phyloP scores from a whole-genome alignment of 2,329 filamentous ascomycete species.

The Penicillium aurantiogriseum region DNA sequence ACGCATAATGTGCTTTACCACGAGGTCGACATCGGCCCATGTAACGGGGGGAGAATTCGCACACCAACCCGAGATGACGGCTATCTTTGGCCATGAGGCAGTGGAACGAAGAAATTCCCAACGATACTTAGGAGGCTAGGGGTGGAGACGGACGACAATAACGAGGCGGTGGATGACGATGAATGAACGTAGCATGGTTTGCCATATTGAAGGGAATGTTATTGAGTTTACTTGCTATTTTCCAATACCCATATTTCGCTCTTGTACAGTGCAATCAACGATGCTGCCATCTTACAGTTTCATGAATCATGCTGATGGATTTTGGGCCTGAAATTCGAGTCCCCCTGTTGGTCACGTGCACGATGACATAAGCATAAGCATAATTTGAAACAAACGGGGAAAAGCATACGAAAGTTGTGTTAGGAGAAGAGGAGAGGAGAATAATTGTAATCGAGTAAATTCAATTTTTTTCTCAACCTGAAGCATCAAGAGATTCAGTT shows the following conservation, averaged over 20 bases:
- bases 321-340: slow-evolving; percentile 4
- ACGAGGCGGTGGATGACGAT: not conserved
- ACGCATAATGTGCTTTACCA: not conserved
- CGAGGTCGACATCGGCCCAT: not conserved
- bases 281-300: not conserved
- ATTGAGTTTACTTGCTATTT: not conserved
- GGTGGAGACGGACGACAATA: no score
- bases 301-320: not conserved
- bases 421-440: not conserved
- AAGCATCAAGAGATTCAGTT: not conserved
- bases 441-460: not conserved
- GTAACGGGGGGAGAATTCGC: not conserved
- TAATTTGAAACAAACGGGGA: slow-evolving; percentile 16
- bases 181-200: not conserved
- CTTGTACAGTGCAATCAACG: not conserved
- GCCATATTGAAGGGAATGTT: not conserved
- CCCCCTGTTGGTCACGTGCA: slow-evolving; percentile 8
- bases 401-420: slow-evolving; percentile 16
- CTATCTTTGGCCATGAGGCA: no score
- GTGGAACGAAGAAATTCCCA: no score
- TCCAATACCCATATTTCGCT: not conserved
- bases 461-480: not conserved
- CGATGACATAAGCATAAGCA: slow-evolving; percentile 20
- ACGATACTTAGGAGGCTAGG: no score
- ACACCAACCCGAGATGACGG: not conserved